phyloP scores from a whole-genome alignment of 805 yeast species.

The Candida coquimbonensis region DNA sequence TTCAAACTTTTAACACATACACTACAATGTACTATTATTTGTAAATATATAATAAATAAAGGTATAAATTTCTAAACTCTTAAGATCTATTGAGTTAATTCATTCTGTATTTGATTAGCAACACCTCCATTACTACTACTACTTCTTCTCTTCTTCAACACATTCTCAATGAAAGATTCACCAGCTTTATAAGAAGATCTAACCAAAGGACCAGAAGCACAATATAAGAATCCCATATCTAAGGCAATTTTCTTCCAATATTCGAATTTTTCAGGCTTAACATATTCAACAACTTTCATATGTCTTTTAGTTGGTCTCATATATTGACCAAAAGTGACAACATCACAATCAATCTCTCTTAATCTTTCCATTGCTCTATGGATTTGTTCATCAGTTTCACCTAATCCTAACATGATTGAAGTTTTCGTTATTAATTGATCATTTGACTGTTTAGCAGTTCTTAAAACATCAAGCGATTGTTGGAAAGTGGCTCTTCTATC shows the following conservation, averaged over 20 bases:
- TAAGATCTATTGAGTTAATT: not conserved
- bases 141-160: slow-evolving; percentile 59
- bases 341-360: slow-evolving; percentile 75
- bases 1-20: slow-evolving; percentile 28
- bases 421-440: slow-evolving; percentile 84
- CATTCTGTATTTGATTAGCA: not conserved
- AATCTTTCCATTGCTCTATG: slow-evolving; percentile 68
- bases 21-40: not conserved
- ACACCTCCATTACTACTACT: not conserved
- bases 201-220: slow-evolving; percentile 96
- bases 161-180: slow-evolving; percentile 93
- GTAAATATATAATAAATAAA: not conserved
- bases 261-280: slow-evolving; percentile 90
- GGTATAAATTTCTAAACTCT: no score
- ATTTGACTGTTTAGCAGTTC: slow-evolving; percentile 71
- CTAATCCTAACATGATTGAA: slow-evolving; percentile 92
- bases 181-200: slow-evolving; percentile 98
- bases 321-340: slow-evolving; percentile 97
- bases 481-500: slow-evolving; percentile 95
- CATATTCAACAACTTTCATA: slow-evolving; percentile 94
- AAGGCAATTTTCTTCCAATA: slow-evolving; percentile 84
- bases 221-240: slow-evolving; percentile 87
- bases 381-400: slow-evolving; percentile 90
- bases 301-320: slow-evolving; percentile 99
- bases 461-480: slow-evolving; percentile 73